phyloP scores from a whole-genome alignment of 2,329 filamentous ascomycete genomes.

The Colletotrichum cuscutae region DNA sequence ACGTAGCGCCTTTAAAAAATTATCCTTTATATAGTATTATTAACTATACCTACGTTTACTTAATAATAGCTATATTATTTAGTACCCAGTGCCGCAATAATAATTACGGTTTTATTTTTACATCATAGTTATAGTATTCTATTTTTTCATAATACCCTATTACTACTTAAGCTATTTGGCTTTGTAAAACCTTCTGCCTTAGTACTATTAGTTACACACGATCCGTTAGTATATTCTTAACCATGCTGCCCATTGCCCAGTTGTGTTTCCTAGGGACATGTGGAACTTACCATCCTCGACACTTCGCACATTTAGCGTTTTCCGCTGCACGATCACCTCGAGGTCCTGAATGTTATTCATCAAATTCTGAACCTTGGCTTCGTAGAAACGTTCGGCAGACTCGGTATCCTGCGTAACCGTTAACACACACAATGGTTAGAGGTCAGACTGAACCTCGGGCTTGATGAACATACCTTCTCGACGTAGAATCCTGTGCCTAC shows the following conservation, averaged over 20 bases:
- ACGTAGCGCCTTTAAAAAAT: no score
- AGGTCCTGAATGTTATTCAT: constrained; percentile 65
- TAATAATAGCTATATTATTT: no score
- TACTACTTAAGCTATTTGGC: neutral
- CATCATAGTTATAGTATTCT: neutral
- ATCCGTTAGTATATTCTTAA: neutral
- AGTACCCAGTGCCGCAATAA: no score
- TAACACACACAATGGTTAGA: neutral
- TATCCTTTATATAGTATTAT: no score
- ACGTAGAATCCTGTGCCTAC: constrained; percentile 95
- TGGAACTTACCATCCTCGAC: constrained; percentile 81
- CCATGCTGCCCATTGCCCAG: neutral
- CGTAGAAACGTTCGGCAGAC: constrained; percentile 66
- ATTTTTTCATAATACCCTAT: neutral
- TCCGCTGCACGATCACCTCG: constrained; percentile 69
- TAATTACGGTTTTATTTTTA: no score
- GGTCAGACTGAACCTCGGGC: no score
- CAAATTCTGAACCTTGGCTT: constrained; percentile 65
- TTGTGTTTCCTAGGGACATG: neutral
- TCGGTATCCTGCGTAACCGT: constrained; percentile 45
- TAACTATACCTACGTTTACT: no score
- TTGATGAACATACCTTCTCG: constrained; percentile 74
- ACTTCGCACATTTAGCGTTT: constrained; percentile 85
- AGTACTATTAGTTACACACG: neutral
- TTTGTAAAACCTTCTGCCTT: constrained; percentile 6